These are phyloP conservation scores for Trametes sanguinea DNA, from an alignment of 768 basidiomycete genomes.

Conservation along the genomic window DNA sequence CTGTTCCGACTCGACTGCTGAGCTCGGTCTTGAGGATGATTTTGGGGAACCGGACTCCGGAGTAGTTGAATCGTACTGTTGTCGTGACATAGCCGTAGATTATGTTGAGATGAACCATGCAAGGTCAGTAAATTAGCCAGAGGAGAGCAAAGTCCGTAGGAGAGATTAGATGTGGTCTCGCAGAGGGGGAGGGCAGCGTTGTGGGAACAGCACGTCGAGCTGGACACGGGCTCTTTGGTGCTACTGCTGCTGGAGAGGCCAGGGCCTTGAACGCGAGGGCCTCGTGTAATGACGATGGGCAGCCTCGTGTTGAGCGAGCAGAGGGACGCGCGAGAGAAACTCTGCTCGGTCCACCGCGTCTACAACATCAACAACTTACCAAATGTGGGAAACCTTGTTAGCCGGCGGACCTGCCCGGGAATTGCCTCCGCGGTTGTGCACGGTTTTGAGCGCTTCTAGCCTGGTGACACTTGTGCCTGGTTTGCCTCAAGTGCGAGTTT, in stretches of 20 bases:
- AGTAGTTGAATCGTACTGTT: conserved; percentile 29
- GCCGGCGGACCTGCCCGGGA: conserved; percentile 18
- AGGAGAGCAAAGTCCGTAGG: conserved; percentile 21
- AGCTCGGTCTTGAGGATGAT: conserved; percentile 31
- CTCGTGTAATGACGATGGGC: conserved; percentile 33
- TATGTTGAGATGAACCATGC: conserved; percentile 28
- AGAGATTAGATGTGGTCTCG: conserved; percentile 32
- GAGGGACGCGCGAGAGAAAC: conserved; percentile 25
- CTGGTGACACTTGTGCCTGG: not conserved
- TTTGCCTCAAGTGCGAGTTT: not conserved
- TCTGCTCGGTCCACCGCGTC: conserved; percentile 15
- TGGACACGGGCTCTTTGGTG: conserved; percentile 29
- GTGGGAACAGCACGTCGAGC: conserved; percentile 30
- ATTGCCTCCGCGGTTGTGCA: conserved; percentile 19
- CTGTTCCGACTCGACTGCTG: conserved; percentile 18
- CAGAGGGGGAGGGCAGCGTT: conserved; percentile 20
- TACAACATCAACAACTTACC: conserved; percentile 29
- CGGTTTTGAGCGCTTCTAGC: conserved; percentile 4
- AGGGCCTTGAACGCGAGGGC: conserved; percentile 34
- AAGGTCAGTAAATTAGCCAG: conserved; percentile 27
- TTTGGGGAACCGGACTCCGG: conserved; percentile 30
- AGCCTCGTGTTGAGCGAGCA: conserved; percentile 33
- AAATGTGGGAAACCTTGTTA: conserved; percentile 18
- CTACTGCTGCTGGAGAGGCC: conserved; percentile 20
- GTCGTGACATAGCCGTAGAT: conserved; percentile 34